Evolutionary conservation across 2,329 filamentous ascomycete species (phyloP).

Genomic region (Uncinocarpus reesii): DNA sequence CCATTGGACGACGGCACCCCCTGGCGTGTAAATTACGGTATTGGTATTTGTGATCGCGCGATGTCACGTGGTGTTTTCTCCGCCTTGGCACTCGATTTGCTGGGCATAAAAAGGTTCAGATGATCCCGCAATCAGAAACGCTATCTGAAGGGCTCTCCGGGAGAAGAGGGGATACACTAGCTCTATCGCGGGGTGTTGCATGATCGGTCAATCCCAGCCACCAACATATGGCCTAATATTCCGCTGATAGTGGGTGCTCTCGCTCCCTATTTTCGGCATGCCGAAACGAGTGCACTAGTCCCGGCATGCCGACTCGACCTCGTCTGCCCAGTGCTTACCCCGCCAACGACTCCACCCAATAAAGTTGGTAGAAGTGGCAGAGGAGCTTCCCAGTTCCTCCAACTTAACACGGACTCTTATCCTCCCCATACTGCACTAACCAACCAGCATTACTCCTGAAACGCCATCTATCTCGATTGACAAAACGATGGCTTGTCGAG

Average conservation of each 20-base stretch:
- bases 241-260: no score
- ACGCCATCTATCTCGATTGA: not conserved
- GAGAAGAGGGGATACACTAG: not conserved
- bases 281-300: not conserved
- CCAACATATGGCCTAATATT: no score
- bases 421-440: not conserved
- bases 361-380: conserved; percentile 1
- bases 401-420: not conserved
- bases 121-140: no score
- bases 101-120: no score
- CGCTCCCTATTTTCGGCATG: not conserved
- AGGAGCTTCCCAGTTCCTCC: conserved; percentile 3
- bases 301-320: no score
- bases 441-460: not conserved
- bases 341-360: conserved; percentile 4
- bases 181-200: no score
- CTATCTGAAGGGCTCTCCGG: no score
- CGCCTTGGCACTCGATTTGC: no score
- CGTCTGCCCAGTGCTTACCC: not conserved
- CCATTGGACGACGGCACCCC: not conserved
- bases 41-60: not conserved
- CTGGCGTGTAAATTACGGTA: conserved; percentile 3
- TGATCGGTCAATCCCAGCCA: no score
- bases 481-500: conserved; percentile 34
- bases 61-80: not conserved